Evolutionary conservation across 1,284 basidiomycete genomes (phyloP), one percentile per base, ranked within the genome.

Genomic region (Cutaneotrichosporon cutaneum): DNA sequence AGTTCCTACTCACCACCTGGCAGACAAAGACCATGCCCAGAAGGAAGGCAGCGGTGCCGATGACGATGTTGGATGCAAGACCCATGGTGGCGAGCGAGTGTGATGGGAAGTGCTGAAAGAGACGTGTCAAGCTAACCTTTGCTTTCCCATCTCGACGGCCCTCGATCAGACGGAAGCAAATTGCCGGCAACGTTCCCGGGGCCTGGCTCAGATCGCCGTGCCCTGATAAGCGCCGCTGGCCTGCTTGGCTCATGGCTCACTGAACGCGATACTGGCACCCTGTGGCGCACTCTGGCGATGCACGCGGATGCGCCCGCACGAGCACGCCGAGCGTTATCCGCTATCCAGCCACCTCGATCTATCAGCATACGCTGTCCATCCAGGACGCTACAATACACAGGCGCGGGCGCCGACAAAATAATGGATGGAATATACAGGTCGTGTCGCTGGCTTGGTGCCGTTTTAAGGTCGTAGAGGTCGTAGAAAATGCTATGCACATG

Each of bases 11-110:
- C 58, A 78, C 78, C 39, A 79, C 77, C 70, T 81, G 87, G 79
- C 89, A 93, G 69, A 94, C 91, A 78, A 92, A 92, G 63, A 94
- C 82, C 68, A 94, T 88, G 62, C 92, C 89, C 44, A 94, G 83
- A 70, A 93, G 89, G 82, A 95, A 95, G 64, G 88, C 90, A 58
- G 88, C 86, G 42, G 90, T 88, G 55, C 87, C 86, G 51, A 94
- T 84, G 24, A 94, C 86, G 18, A 89, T 88, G 56, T 89, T 91
- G 74, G 90, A 86, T 75, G 85, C 85, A 83, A 93, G 94, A 53
- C 88, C 88, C 92, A 94, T 94, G 52, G 54, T 74, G 65, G 33
- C 51, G 30, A 35, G 35, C 24, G 52, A 26, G 27, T 50, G 48
- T 51, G 30, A 32, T 51, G 30, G 50, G 33, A 26, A 33, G 16